Base-by-base conservation (phyloP, 2,329 filamentous ascomycete species). In the Cladophialophora yegresii region DNA sequence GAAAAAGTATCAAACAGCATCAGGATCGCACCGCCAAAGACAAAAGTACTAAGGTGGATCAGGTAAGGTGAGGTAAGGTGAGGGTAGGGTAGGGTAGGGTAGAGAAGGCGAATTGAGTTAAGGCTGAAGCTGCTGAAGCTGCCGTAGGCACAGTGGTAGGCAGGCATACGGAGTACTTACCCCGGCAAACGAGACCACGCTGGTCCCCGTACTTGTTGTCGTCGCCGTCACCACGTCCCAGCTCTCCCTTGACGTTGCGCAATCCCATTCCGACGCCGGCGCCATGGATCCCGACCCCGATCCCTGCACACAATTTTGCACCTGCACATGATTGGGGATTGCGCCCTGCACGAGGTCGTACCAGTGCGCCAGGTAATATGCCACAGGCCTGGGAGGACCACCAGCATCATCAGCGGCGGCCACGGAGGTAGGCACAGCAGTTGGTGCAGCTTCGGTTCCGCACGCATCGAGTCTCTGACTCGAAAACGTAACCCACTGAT, bases 401-500 rank as follows among this genome's bases (percentile, higher is more conserved):
- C 51, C 63, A 2, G 57, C 54, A 8, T 22, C 43, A 10, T n/a
- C 36, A 20, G 43, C 40, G 5, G 55, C 26, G 26, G 20, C 40
- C n/a, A 1, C 26, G 30, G 2, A 23, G n/a, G n/a, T n/a, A n/a
- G n/a, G n/a, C n/a, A n/a, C n/a, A n/a, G n/a, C 13, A 23, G 26
- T 23, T 9, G 30, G 33, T 12, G 28, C 23, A 23, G 20, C 22
- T 12, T 32, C 45, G 13, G 45, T 51, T 26, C 45, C 49, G 50
- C 64, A 65, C 26, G 6, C 62, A 22, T 59, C 62, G 32, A 67
- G 51, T 26, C 32, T 64, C 32, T 69, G 58, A 26, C 65, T 70
- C 12, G 63, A 68, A 54, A 72, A 72, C 3, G 70, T 72, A 7
- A 72, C 54, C 53, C 56, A 67, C 36, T 71, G 66, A 33, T 67